Evolutionary conservation across 2,329 filamentous ascomycete genomes (phyloP).

Genomic region (Calonectria naviculata): DNA sequence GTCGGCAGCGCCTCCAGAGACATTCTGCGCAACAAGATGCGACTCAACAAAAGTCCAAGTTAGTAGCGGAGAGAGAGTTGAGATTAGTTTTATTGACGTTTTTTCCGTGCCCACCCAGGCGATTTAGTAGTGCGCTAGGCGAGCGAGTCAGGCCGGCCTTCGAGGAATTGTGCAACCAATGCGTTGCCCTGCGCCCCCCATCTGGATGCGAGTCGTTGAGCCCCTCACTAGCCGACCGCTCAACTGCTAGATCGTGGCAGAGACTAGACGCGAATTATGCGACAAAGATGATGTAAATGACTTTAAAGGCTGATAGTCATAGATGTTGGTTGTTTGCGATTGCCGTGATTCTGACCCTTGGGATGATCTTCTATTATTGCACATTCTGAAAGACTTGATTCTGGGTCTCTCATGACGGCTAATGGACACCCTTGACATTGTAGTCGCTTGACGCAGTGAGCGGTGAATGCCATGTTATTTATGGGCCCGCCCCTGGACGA

Average conservation of each 20-base stretch:
- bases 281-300: neutral
- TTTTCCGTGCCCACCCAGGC: neutral
- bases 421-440: too few relatives aligned
- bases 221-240: neutral
- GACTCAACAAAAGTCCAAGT: too few relatives aligned
- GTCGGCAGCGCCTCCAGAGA: conserved; percentile 1
- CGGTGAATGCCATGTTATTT: too few relatives aligned
- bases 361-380: too few relatives aligned
- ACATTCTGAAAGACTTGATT: too few relatives aligned
- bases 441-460: too few relatives aligned
- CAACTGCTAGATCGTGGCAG: too few relatives aligned
- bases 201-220: neutral
- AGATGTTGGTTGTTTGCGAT: too few relatives aligned
- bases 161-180: neutral
- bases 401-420: too few relatives aligned
- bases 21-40: conserved; percentile 8
- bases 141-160: neutral
- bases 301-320: too few relatives aligned
- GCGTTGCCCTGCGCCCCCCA: neutral
- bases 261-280: neutral
- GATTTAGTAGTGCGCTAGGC: neutral
- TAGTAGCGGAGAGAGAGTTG: neutral
- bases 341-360: too few relatives aligned
- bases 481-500: neutral
- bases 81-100: neutral